Evolutionary conservation across 1,284 basidiomycete genomes (phyloP), one percentile per base, ranked within the genome.

Genomic region (Ustilago nuda): DNA sequence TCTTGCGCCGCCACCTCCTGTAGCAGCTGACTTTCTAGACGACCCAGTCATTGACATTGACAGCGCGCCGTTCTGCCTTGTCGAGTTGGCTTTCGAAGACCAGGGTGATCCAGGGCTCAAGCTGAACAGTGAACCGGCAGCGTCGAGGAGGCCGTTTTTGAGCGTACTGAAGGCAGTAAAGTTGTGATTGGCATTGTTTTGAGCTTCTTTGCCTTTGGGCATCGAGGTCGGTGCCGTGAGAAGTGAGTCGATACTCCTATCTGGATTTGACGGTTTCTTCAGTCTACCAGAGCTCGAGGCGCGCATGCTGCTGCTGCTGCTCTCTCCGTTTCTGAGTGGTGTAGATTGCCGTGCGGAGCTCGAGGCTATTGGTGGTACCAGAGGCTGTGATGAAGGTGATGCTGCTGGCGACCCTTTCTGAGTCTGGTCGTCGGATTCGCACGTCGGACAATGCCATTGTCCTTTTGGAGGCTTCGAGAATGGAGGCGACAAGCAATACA

Each of bases 401-500:
- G 41, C 35, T 43, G 50, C 12, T 51, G 45, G 19, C 15, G 52
- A 33, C 43, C 57, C 45, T n/a, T 56, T 56, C 45, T 60, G 65
- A 35, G 50, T 51, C 53, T 30, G 50, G 7, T 75, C 67, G 37
- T 57, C 76, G 7, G 60, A 23, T 63, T 81, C 43, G 60, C 84
- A 85, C 32, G 72, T 78, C 3, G 84, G 83, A 39, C 84, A 85
- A 32, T 66, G 76, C 82, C 82, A 84, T 46, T 64, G 58, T 6
- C 79, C 79, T 46, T 61, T 62, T 30, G 68, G 76, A 23, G 80
- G 79, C 56, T 82, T 80, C 3, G 52, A 17, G 2, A 88, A 86
- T 41, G 85, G 88, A 79, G 94, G 94, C 19, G 89, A 84, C 55
- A 98, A 88, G 86, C 95, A 98, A 80, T 92, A 91, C 87, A 92